Evolutionary conservation across 345 rosid species (phyloP).

Genomic region (Sonneratia caseolaris): DNA sequence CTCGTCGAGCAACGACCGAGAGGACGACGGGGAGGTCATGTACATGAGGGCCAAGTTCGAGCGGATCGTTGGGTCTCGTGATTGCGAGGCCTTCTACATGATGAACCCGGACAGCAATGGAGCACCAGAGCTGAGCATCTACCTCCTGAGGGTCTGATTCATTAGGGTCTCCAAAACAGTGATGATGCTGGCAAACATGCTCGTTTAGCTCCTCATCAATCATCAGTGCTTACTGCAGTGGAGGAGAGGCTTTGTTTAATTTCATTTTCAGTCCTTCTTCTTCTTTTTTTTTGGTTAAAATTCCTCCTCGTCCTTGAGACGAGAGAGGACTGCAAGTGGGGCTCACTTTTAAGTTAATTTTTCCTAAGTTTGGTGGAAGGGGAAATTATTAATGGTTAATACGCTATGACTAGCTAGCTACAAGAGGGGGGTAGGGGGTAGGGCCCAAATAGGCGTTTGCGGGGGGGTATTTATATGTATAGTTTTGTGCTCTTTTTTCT

Average conservation of each 20-base stretch:
- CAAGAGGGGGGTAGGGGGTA: conserved; percentile 11
- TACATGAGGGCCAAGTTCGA: conserved; percentile 95
- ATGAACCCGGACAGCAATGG: conserved; percentile 99
- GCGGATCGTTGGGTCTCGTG: conserved; percentile 89
- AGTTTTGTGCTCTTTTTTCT: conserved; percentile 17
- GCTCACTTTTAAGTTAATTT: conserved; percentile 11
- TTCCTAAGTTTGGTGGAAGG: conserved; percentile 26
- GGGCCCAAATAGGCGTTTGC: conserved; percentile 12
- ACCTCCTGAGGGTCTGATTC: conserved; percentile 65
- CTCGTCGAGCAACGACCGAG: background rate
- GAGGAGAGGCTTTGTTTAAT: conserved; percentile 7
- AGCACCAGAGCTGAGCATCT: conserved; percentile 92
- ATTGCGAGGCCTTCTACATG: conserved; percentile 98
- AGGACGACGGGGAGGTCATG: conserved; percentile 41
- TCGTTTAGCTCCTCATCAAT: conserved; percentile 14
- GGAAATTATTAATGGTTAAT: conserved; percentile 13
- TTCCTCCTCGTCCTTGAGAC: background rate
- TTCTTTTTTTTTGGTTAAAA: background rate
- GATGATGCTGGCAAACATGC: conserved; percentile 13
- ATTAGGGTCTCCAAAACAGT: background rate
- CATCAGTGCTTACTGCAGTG: background rate
- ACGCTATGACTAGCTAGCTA: conserved; percentile 9
- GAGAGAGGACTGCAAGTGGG: conserved; percentile 22
- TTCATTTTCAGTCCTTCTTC: conserved; percentile 4
- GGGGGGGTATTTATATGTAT: conserved; percentile 22